A percentile compares a stretch with the other conserved stretches of the same genome.
These are phyloP conservation scores for Berberis thunbergii DNA, from an alignment of 164 flowering plant genomes.

Conservation along the genomic window DNA sequence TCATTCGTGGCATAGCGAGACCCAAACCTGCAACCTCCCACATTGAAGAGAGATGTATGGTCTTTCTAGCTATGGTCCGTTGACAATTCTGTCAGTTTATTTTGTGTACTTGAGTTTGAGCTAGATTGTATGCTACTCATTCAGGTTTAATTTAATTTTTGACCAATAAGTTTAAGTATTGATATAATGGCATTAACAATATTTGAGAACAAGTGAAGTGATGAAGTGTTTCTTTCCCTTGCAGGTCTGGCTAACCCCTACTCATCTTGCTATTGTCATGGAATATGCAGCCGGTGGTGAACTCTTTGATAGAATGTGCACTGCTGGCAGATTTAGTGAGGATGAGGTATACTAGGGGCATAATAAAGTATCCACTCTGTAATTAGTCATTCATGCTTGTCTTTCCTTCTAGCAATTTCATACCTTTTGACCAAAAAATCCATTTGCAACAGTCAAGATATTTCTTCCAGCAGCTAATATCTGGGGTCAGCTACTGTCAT, in stretches of 20 bases:
- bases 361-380: not conserved
- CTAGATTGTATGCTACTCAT: too few species aligned
- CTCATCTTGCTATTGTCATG: slow-evolving; percentile 84
- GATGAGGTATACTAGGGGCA: slow-evolving; percentile 52
- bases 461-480: too few species aligned
- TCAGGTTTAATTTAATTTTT: not conserved
- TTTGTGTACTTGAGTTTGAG: too few species aligned
- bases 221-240: slow-evolving; percentile 2
- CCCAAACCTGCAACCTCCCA: too few species aligned
- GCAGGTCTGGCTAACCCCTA: slow-evolving; percentile 70
- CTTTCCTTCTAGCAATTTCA: not conserved
- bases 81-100: too few species aligned
- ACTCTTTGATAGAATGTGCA: slow-evolving; percentile 71
- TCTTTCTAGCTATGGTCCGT: too few species aligned
- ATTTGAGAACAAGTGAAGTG: not conserved
- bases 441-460: too few species aligned
- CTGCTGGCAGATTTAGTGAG: slow-evolving; percentile 77
- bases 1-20: too few species aligned
- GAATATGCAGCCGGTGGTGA: slow-evolving; percentile 91
- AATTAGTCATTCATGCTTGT: not conserved
- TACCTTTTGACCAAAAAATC: too few species aligned
- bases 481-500: too few species aligned
- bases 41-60: too few species aligned
- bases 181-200: not conserved
- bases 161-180: not conserved